Evolutionary conservation across 257 asterid genomes (phyloP), one percentile per base, ranked within the genome.

Genomic region (Penstemon barbatus): DNA sequence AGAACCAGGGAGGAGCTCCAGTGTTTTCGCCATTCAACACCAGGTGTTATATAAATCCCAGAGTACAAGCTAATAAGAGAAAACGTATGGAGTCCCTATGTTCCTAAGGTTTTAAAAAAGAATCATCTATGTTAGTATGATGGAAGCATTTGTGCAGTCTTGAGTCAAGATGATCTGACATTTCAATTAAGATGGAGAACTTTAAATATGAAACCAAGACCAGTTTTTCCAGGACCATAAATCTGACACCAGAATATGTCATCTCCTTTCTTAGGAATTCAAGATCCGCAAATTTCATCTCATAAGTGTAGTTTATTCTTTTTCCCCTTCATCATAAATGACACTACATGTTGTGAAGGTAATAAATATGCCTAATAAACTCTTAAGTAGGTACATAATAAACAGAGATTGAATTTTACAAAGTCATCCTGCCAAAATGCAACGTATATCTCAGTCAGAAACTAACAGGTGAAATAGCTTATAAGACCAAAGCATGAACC

Each of bases 401-500:
- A 55, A 36, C 62, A 11, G 33, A 57, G 58, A 48, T 0, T 37
- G 5, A 5, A 45, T 5, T 11, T 18, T 6, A 42, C 15, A 66
- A 44, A 54, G 55, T 6, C 11, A 25, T 25, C 37, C 18, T 54
- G 55, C 3, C 43, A 63, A 37, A 65, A 4, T 44, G 46, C 70
- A 62, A 69, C 57, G 56, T 8, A 46, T 38, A 25, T 39, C 49
- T 5, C 39, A 61, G 15, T 74, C 15, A 11, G 49, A 44, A 48
- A 44, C 8, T 60, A 12, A 58, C 12, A 40, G 33, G 43, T 18
- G 11, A 41, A 36, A 36, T 62, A 65, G 7, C 25, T 37, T 54
- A 58, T 10, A 56, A 53, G 58, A 40, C 25, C 52, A 44, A 56
- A 41, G 61, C 5, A 56, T 25, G n/a, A 66, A 65, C 73, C 65